Conservation (phyloP, 352 stramenopile genomes). For the Globisporangium echinulatum region DNA sequence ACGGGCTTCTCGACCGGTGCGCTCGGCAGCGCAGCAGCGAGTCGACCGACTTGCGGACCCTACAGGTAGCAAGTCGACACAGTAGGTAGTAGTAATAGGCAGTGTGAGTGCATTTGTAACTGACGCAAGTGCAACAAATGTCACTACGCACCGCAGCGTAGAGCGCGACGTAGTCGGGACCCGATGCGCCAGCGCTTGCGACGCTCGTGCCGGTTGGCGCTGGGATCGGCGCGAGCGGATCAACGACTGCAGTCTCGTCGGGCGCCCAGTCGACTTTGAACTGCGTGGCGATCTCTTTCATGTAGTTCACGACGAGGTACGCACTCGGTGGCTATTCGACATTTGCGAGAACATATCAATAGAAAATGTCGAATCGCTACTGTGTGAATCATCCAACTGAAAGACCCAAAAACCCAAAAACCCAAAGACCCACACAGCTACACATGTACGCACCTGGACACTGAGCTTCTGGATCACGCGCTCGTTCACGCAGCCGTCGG, state of each 20-base stretch:
- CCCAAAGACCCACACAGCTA: no score
- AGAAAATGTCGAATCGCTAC: background rate
- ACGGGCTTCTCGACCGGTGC: conserved; percentile 25
- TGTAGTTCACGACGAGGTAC: conserved; percentile 93
- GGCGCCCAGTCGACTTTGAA: conserved; percentile 94
- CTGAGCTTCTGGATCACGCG: conserved; percentile 92
- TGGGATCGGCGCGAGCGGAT: conserved; percentile 84
- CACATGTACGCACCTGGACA: conserved; percentile 43
- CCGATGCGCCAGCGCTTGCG: conserved; percentile 67
- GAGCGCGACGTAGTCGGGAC: conserved; percentile 70
- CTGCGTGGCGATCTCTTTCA: conserved; percentile 94
- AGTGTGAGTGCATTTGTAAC: background rate
- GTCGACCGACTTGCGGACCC: conserved; percentile 35
- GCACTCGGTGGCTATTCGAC: conserved; percentile 80
- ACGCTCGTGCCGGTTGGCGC: conserved; percentile 87
- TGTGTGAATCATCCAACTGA: no score
- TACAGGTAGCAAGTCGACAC: conserved; percentile 7
- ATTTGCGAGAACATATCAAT: background rate
- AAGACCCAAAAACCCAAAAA: background rate
- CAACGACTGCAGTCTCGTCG: conserved; percentile 59
- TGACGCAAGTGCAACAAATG: background rate
- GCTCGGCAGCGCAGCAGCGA: conserved; percentile 37
- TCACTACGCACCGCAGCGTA: conserved; percentile 44
- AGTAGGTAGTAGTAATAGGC: background rate
- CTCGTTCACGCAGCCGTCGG: conserved; percentile 88